phyloP scores from a whole-genome alignment of 345 rosid genomes.

The Nasturtium officinale region DNA sequence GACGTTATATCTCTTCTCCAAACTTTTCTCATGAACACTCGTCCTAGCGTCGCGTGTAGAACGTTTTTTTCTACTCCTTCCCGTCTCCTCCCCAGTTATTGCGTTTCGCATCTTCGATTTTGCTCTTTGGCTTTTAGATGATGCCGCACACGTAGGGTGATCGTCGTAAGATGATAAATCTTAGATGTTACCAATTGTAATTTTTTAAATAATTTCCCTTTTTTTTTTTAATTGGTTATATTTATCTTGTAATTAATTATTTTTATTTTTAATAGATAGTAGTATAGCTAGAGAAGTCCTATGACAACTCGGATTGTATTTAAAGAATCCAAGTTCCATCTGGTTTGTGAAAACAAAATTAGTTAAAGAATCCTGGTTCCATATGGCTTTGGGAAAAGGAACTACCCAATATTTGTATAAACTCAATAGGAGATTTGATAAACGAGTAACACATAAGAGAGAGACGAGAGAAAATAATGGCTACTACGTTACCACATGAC shows the following conservation, averaged over 20 bases:
- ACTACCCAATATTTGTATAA: too few species aligned
- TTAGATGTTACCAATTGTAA: too few species aligned
- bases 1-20: conserved; percentile 53
- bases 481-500: not conserved
- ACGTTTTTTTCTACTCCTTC: conserved; percentile 43
- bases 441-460: too few species aligned
- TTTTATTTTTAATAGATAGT: not conserved
- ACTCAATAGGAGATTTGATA: too few species aligned
- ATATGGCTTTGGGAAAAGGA: not conserved
- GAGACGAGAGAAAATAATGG: not conserved
- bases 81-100: conserved; percentile 39
- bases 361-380: not conserved
- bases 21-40: conserved; percentile 55
- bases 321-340: not conserved
- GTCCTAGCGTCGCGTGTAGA: conserved; percentile 67
- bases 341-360: not conserved
- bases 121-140: conserved; percentile 12
- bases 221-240: not conserved
- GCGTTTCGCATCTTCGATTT: conserved; percentile 27
- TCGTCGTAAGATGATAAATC: not conserved
- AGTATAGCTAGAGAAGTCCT: not conserved
- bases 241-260: not conserved
- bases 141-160: conserved; percentile 21
- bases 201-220: too few species aligned
- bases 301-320: not conserved